Percentiles rank a stretch among this genome's conserved stretches.
phyloP scores from a whole-genome alignment of 108 stramenopile species.

The Heterococcus sp. region DNA sequence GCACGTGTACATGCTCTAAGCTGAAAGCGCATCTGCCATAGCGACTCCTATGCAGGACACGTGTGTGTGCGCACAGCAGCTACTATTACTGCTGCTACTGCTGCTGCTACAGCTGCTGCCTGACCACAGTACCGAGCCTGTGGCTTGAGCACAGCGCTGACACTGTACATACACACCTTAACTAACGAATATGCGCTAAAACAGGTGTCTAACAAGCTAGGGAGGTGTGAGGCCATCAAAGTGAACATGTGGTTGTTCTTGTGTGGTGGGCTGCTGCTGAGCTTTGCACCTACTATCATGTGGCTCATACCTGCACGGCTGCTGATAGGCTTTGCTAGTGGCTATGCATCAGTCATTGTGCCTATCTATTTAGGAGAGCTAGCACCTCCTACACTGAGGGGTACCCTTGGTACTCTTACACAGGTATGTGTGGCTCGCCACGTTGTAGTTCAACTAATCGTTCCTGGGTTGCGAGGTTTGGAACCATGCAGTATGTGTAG shows the following conservation, averaged over 20 bases:
- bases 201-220: constrained; percentile 33
- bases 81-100: constrained; percentile 7
- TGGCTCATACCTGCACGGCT: constrained; percentile 74
- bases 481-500: too few relatives aligned
- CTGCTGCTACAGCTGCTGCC: neutral
- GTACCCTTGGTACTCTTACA: constrained; percentile 89
- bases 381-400: constrained; percentile 84
- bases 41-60: constrained; percentile 42
- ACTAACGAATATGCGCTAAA: neutral
- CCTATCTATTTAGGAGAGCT: constrained; percentile 93
- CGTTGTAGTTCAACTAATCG: too few relatives aligned
- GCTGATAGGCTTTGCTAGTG: constrained; percentile 85
- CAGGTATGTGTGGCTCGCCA: too few relatives aligned
- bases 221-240: constrained; percentile 42
- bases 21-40: neutral
- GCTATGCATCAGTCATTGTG: constrained; percentile 75
- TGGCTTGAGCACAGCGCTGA: neutral
- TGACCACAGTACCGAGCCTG: neutral
- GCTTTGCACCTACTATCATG: constrained; percentile 64
- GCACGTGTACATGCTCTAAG: neutral
- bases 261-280: constrained; percentile 37
- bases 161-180: neutral
- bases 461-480: too few relatives aligned
- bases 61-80: too few relatives aligned
- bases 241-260: constrained; percentile 55